These are phyloP conservation scores for Candida frijolesensis DNA, from an alignment of 1,139 yeast species.

Conservation along the genomic window DNA sequence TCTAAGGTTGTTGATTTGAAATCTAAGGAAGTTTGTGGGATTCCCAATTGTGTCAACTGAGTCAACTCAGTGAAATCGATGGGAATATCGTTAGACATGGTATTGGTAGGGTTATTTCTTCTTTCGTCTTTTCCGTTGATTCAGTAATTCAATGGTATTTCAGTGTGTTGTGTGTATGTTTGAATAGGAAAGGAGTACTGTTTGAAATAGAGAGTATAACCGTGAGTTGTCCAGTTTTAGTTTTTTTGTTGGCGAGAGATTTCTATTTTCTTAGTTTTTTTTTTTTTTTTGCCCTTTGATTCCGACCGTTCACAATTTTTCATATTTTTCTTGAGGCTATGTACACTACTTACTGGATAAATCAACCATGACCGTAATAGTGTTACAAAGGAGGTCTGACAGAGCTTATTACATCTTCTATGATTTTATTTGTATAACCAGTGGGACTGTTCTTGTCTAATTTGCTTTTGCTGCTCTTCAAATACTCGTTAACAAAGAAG, in stretches of 20 bases:
- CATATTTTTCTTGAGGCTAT: conserved; percentile 1
- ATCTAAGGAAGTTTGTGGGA: conserved; percentile 82
- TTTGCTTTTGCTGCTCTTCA: conserved; percentile 23
- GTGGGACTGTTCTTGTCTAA: conserved; percentile 30
- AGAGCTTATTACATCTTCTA: conserved; percentile 39
- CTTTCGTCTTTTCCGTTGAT: background rate
- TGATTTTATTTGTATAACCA: conserved; percentile 36
- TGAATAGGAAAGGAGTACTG: background rate
- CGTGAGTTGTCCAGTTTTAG: conserved; percentile 7
- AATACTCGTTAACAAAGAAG: conserved; percentile 34
- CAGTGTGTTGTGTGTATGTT: background rate
- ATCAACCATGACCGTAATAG: background rate
- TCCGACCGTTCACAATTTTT: background rate
- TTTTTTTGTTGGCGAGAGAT: background rate
- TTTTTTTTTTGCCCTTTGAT: background rate
- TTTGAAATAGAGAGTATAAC: background rate
- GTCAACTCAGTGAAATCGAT: conserved; percentile 95
- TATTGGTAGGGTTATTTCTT: background rate
- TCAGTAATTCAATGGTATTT: background rate
- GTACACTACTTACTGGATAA: background rate
- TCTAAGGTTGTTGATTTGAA: conserved; percentile 94
- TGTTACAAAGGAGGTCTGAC: conserved; percentile 44
- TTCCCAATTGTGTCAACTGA: conserved; percentile 81
- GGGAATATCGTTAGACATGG: conserved; percentile 67
- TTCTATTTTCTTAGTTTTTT: background rate